phyloP scores from a whole-genome alignment of 495 filamentous ascomycete species.

The Penicillium soppii region DNA sequence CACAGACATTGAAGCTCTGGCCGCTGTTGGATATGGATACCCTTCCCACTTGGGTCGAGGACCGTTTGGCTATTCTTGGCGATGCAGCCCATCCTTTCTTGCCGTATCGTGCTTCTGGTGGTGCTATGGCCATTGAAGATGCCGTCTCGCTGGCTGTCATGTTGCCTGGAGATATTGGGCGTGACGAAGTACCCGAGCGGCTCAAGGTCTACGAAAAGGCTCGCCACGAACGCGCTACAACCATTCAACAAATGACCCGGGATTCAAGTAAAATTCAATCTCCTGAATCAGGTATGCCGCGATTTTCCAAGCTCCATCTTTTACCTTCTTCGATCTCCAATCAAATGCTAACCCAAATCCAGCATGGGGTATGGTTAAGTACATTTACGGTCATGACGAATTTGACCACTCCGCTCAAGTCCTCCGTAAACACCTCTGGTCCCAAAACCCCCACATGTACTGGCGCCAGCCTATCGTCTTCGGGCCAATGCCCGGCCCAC shows the following conservation, averaged over 20 bases:
- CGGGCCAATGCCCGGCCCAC: constrained; percentile 55
- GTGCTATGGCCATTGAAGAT: constrained; percentile 61
- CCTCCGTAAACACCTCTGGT: constrained; percentile 47
- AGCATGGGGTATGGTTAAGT: constrained; percentile 51
- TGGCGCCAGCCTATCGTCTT: constrained; percentile 57
- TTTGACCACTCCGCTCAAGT: constrained; percentile 52
- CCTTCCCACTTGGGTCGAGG: constrained; percentile 53
- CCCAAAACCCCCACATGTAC: constrained; percentile 39
- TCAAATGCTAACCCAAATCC: background rate
- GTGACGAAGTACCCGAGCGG: constrained; percentile 46
- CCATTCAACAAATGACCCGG: constrained; percentile 53
- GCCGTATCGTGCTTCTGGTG: constrained; percentile 56
- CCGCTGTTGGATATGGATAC: constrained; percentile 57
- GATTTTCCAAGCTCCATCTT: background rate
- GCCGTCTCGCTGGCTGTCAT: constrained; percentile 55
- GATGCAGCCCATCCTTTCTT: constrained; percentile 65
- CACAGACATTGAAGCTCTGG: constrained; percentile 54
- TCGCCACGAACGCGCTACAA: constrained; percentile 51
- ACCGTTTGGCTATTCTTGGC: constrained; percentile 52
- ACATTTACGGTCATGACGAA: constrained; percentile 62
- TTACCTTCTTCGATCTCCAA: no score
- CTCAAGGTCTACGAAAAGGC: constrained; percentile 58
- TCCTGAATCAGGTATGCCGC: constrained; percentile 16
- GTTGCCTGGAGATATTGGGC: constrained; percentile 39
- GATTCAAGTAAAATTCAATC: constrained; percentile 27